Evolutionary conservation across 768 basidiomycete species (phyloP).

Genomic region (Amanita polypyramis): DNA sequence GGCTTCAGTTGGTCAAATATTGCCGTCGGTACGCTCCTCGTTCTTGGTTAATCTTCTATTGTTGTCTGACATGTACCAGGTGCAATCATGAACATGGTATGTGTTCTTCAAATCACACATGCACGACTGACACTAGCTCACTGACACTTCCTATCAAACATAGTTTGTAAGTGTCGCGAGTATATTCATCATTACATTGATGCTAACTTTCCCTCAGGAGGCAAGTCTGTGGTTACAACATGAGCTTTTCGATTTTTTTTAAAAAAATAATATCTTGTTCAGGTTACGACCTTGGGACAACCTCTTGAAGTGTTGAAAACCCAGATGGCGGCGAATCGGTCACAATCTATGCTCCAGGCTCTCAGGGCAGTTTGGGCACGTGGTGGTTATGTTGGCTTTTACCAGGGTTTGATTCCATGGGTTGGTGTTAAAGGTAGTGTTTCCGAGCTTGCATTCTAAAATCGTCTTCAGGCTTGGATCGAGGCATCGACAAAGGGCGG

Average conservation of each 20-base stretch:
- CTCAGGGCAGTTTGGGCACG: slow-evolving; percentile 82
- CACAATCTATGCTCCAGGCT: slow-evolving; percentile 84
- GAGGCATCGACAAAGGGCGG: slow-evolving; percentile 98
- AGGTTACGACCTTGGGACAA: slow-evolving; percentile 98
- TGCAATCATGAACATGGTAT: slow-evolving; percentile 98
- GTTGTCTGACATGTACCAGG: slow-evolving; percentile 32
- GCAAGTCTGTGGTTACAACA: slow-evolving; percentile 31
- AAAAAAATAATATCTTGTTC: slow-evolving; percentile 9
- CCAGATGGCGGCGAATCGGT: slow-evolving; percentile 97
- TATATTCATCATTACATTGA: background rate
- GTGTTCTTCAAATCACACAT: slow-evolving; percentile 11
- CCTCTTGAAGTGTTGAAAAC: slow-evolving; percentile 98
- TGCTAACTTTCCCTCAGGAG: slow-evolving; percentile 38
- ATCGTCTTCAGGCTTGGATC: slow-evolving; percentile 78
- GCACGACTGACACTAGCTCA: background rate
- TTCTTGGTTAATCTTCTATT: background rate
- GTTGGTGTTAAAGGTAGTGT: slow-evolving; percentile 30
- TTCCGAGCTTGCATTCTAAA: background rate
- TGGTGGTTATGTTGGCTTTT: slow-evolving; percentile 85
- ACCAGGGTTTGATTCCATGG: slow-evolving; percentile 99
- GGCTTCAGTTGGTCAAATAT: slow-evolving; percentile 93
- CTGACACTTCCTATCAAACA: background rate
- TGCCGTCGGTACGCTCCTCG: slow-evolving; percentile 73
- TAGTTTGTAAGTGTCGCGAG: slow-evolving; percentile 7
- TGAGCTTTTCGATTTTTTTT: slow-evolving; percentile 1